phyloP scores from a whole-genome alignment of 768 basidiomycete genomes.

The Suillus clintonianus region DNA sequence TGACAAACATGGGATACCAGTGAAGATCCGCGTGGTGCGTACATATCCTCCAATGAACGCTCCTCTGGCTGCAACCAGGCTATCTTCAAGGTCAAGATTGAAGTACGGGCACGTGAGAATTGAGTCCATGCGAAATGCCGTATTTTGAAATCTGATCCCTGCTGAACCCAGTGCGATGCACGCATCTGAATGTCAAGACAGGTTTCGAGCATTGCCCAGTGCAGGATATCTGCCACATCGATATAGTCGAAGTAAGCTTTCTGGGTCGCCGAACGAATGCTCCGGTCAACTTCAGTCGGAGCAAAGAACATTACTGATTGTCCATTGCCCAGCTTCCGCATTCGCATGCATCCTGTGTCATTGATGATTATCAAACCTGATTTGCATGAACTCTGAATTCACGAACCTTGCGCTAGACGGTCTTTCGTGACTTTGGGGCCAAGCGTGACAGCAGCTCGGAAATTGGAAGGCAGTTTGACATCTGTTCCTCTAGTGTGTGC shows the following conservation, averaged over 20 bases:
- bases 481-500: constrained; percentile 43
- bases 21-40: constrained; percentile 8
- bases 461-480: constrained; percentile 34
- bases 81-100: constrained; percentile 4
- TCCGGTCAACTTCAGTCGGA: constrained; percentile 39
- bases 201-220: constrained; percentile 48
- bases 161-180: constrained; percentile 44
- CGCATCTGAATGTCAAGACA: constrained; percentile 43
- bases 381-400: neutral
- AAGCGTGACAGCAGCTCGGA: constrained; percentile 39
- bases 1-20: neutral
- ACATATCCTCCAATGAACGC: constrained; percentile 38
- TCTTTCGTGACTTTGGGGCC: constrained; percentile 41
- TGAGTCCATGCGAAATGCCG: constrained; percentile 20
- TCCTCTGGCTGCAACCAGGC: constrained; percentile 45
- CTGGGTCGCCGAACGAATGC: constrained; percentile 31
- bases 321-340: constrained; percentile 48
- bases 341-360: constrained; percentile 50
- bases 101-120: neutral
- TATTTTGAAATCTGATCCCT: constrained; percentile 25
- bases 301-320: constrained; percentile 53
- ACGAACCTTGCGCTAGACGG: constrained; percentile 35
- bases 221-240: constrained; percentile 36
- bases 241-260: constrained; percentile 7
- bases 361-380: neutral